A percentile compares a stretch with the other conserved stretches of the same genome.
Evolutionary conservation across 2,329 filamentous ascomycete genomes (phyloP).

Genomic region (Pseudogymnoascus sp.): DNA sequence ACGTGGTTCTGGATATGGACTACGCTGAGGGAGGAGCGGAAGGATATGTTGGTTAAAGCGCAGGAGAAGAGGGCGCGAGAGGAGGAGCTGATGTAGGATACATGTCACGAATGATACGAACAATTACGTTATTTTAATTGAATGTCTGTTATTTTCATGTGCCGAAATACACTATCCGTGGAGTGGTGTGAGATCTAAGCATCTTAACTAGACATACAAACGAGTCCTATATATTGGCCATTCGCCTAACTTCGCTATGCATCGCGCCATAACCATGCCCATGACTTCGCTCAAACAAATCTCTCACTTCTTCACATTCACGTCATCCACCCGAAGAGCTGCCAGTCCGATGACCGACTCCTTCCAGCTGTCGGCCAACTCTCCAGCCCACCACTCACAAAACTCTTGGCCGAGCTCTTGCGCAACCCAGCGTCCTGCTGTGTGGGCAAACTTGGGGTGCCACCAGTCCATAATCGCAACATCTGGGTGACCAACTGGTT

Average conservation of each 20-base stretch:
- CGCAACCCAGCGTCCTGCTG: background rate
- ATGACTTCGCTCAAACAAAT: slow-evolving; percentile 4
- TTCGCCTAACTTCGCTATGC: slow-evolving; percentile 6
- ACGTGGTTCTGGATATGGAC: slow-evolving; percentile 83
- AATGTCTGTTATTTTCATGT: background rate
- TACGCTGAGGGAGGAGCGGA: slow-evolving; percentile 57
- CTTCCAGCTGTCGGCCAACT: slow-evolving; percentile 20
- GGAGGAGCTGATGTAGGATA: slow-evolving; percentile 21
- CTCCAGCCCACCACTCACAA: slow-evolving; percentile 16
- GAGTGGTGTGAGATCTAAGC: background rate
- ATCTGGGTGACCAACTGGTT: background rate
- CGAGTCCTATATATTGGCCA: background rate
- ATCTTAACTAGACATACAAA: background rate
- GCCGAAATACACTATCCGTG: slow-evolving; percentile 1
- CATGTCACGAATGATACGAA: slow-evolving; percentile 3
- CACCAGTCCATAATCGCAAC: background rate
- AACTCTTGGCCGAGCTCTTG: slow-evolving; percentile 7
- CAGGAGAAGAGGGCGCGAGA: slow-evolving; percentile 27
- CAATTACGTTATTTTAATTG: background rate
- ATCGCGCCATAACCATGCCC: slow-evolving; percentile 3
- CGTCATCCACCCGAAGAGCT: slow-evolving; percentile 13
- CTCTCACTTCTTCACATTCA: slow-evolving; percentile 3
- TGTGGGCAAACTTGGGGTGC: background rate
- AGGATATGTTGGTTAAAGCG: slow-evolving; percentile 27
- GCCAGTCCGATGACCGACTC: slow-evolving; percentile 24